Evolutionary conservation across 2,329 filamentous ascomycete species (phyloP).

Genomic region (Xylariales sp.): DNA sequence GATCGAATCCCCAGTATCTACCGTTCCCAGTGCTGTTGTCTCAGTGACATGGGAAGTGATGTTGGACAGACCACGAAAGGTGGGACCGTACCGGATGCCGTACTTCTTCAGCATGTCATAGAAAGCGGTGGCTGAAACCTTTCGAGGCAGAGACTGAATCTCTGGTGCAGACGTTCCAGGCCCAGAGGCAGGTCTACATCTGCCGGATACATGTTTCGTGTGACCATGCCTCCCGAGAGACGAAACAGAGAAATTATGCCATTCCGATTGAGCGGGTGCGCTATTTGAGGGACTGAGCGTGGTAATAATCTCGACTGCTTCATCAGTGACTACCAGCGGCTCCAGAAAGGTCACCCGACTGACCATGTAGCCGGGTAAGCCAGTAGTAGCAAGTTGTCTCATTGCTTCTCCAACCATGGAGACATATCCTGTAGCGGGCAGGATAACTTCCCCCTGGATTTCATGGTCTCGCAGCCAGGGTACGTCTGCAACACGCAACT

Average conservation of each 20-base stretch:
- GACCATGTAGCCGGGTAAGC: too few relatives aligned
- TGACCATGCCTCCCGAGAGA: too few relatives aligned
- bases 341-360: background rate
- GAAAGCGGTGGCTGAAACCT: background rate
- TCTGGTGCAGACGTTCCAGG: background rate
- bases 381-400: too few relatives aligned
- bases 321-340: background rate
- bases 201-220: background rate
- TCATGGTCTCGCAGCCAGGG: conserved; percentile 38
- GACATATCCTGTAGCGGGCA: conserved; percentile 28
- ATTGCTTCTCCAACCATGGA: conserved; percentile 18
- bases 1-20: too few relatives aligned
- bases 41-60: too few relatives aligned
- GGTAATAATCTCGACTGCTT: background rate
- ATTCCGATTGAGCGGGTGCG: too few relatives aligned
- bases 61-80: background rate
- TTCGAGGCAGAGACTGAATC: background rate
- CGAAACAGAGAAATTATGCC: background rate
- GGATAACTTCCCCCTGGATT: conserved; percentile 37
- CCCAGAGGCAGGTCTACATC: background rate
- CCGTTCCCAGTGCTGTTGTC: background rate
- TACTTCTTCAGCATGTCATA: background rate
- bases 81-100: background rate
- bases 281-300: background rate
- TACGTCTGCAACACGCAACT: conserved; percentile 8